These are phyloP conservation scores for Xylariaceae sp. DNA, from an alignment of 2,329 filamentous ascomycete genomes.

Conservation along the genomic window DNA sequence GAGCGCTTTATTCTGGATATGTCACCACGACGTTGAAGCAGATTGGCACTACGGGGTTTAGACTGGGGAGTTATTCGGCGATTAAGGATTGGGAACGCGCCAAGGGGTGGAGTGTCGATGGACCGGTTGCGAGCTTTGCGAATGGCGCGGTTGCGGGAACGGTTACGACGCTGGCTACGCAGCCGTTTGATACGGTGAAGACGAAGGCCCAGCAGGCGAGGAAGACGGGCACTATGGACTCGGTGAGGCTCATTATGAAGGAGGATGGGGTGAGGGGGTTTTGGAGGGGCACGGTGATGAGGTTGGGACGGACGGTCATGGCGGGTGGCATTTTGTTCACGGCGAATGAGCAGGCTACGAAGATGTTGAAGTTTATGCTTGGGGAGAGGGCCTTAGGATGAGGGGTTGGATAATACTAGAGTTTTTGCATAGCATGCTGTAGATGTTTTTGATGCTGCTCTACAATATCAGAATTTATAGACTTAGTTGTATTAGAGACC, in stretches of 20 bases:
- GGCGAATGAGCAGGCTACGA: constrained; percentile 31
- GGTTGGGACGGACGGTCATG: constrained; percentile 56
- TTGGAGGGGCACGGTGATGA: constrained; percentile 63
- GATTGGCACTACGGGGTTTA: constrained; percentile 56
- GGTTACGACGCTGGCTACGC: constrained; percentile 48
- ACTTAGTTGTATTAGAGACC: too few species aligned
- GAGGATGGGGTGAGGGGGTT: constrained; percentile 56
- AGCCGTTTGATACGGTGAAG: constrained; percentile 59
- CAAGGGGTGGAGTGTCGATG: constrained; percentile 20
- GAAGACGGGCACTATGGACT: constrained; percentile 51
- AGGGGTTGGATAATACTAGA: background rate
- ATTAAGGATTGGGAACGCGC: constrained; percentile 48
- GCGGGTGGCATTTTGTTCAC: constrained; percentile 32
- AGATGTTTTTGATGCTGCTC: background rate
- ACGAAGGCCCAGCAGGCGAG: constrained; percentile 55
- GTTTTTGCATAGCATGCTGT: background rate
- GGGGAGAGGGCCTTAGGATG: constrained; percentile 8
- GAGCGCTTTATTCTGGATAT: constrained; percentile 55
- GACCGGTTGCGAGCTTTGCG: constrained; percentile 38
- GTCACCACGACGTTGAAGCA: constrained; percentile 60
- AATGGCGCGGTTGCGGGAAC: constrained; percentile 35
- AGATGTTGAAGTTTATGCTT: constrained; percentile 22
- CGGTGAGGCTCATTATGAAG: constrained; percentile 46
- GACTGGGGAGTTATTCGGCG: constrained; percentile 61
- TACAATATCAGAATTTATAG: background rate